These are phyloP conservation scores for Nephelium lappaceum DNA, from an alignment of 345 rosid genomes.

Conservation along the genomic window DNA sequence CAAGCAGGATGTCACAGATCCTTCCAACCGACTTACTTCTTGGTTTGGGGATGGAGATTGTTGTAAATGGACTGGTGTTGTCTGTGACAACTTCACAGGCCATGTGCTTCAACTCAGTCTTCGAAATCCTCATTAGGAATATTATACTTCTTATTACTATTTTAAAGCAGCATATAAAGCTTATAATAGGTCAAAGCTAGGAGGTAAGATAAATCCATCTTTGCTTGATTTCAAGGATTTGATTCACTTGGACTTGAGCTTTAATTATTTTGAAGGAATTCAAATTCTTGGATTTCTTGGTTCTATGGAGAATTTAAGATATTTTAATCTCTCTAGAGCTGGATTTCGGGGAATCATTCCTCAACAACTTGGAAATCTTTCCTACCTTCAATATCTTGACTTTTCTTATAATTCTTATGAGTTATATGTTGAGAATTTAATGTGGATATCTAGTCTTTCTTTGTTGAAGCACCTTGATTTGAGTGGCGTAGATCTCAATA, in stretches of 20 bases:
- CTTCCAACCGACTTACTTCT: too few species aligned
- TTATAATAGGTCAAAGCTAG: neutral
- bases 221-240: constrained; percentile 2
- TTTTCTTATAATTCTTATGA: neutral
- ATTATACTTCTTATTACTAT: too few species aligned
- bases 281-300: neutral
- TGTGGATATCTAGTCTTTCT: neutral
- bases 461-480: neutral
- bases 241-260: neutral
- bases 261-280: neutral
- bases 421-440: neutral
- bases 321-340: neutral
- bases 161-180: neutral
- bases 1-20: too few species aligned
- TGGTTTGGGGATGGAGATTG: too few species aligned
- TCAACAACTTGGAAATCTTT: too few species aligned
- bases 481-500: neutral
- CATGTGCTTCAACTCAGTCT: constrained; percentile 24
- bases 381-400: too few species aligned
- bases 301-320: neutral
- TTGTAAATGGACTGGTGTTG: too few species aligned
- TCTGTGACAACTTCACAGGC: constrained; percentile 13
- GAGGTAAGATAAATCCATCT: neutral
- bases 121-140: neutral
- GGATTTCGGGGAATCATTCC: neutral